Evolutionary conservation across 371 early-diverging fungal species (phyloP).

Genomic region (Mucor circinelloides): DNA sequence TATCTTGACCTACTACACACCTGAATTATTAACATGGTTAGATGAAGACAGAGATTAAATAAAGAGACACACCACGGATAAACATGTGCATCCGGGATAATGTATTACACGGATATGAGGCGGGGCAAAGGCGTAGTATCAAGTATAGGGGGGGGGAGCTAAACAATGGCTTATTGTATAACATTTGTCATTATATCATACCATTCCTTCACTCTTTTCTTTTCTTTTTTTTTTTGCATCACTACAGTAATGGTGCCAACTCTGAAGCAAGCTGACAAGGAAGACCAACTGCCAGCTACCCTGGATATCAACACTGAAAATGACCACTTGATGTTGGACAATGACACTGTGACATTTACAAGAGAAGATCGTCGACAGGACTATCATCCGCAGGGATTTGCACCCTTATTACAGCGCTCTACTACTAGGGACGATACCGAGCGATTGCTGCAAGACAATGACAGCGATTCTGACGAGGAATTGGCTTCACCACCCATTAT

Average conservation of each 20-base stretch:
- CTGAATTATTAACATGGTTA: constrained; percentile 90
- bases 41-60: constrained; percentile 38
- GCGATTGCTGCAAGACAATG: neutral
- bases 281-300: neutral
- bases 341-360: neutral
- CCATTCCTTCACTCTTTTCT: neutral
- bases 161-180: neutral
- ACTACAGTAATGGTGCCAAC: neutral
- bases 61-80: constrained; percentile 4
- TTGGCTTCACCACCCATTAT: neutral
- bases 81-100: constrained; percentile 10
- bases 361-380: neutral
- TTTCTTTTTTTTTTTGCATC: constrained; percentile 1
- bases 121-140: neutral
- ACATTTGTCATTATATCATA: neutral
- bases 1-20: constrained; percentile 94
- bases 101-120: constrained; percentile 1
- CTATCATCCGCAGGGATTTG: neutral
- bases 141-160: neutral
- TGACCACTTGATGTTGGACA: neutral
- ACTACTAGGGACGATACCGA: neutral
- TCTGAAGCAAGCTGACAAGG: neutral
- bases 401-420: neutral
- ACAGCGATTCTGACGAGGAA: neutral
- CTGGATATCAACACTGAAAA: neutral